Percentiles rank a stretch among this genome's conserved stretches.
These are phyloP conservation scores for Trichoderma erinaceum DNA, from an alignment of 495 filamentous ascomycete genomes.

Conservation along the genomic window DNA sequence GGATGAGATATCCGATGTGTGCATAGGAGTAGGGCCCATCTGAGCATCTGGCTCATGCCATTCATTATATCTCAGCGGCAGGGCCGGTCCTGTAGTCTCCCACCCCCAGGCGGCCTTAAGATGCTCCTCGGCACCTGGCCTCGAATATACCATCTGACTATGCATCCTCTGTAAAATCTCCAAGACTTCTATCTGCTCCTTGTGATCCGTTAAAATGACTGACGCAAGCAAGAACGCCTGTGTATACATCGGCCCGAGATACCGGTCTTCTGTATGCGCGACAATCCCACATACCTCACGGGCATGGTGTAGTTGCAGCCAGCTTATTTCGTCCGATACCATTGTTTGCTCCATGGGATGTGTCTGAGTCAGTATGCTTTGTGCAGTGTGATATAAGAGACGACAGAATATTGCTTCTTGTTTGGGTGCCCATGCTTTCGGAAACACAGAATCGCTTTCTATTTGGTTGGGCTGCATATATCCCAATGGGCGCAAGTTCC, in stretches of 20 bases:
- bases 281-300: conserved; percentile 82
- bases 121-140: conserved; percentile 55
- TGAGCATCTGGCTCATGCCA: not conserved
- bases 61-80: not conserved
- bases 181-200: conserved; percentile 81
- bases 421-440: conserved; percentile 85
- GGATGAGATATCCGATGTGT: not conserved
- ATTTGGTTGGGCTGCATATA: conserved; percentile 66
- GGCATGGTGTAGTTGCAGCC: conserved; percentile 63
- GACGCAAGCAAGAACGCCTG: conserved; percentile 74
- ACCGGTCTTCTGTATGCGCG: conserved; percentile 74
- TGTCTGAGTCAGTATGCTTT: conserved; percentile 71
- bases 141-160: conserved; percentile 68
- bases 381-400: conserved; percentile 85
- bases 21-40: not conserved
- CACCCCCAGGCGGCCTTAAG: conserved; percentile 76
- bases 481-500: conserved; percentile 82
- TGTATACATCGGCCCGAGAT: conserved; percentile 68
- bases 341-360: conserved; percentile 54
- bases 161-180: conserved; percentile 65
- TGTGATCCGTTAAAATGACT: conserved; percentile 59
- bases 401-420: conserved; percentile 72
- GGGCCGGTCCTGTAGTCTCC: conserved; percentile 29
- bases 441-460: conserved; percentile 65
- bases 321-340: conserved; percentile 60